Evolutionary conservation across 495 filamentous ascomycete species (phyloP), one percentile per base, ranked within the genome.

Genomic region (Platismatia glauca): DNA sequence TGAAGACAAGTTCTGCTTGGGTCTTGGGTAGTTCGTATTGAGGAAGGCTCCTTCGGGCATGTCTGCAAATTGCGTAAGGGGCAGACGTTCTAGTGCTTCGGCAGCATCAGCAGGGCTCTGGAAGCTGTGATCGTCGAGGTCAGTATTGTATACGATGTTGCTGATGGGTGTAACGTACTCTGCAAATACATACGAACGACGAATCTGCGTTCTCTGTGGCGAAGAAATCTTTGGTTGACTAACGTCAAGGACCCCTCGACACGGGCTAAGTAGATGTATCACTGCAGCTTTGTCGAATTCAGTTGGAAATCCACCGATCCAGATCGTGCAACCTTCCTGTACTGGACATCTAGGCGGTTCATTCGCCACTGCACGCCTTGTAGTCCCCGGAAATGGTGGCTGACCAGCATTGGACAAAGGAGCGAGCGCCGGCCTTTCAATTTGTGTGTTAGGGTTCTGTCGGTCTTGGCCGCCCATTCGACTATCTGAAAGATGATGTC

Each of bases 21-120:
- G 27, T 20, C 16, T 31, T 9, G 50, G 50, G 12, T 48, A 60
- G 20, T 38, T 60, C 20, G 58, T 52, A 18, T 0, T 20, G 50
- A 63, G 27, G 37, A 8, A 56, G 4, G 2, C n/a, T 5, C 34
- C 61, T 4, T 63, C 16, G 1, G 53, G 56, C n/a, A 44, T 44
- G 27, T 22, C 53, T 41, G 39, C 48, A 31, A 61, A 61, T 27
- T 13, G 60, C 39, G 50, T 41, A 24, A 56, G 46, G 29, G 48
- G 60, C 34, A 61, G 39, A 31, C 46, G 60, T 53, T 55, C 50
- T 18, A 59, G 22, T 6, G 62, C 62, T 52, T 64, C 48, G 13
- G 18, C 43, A 55, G 62, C 62, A 55, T 46, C 41, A 38, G 13
- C 35, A 27, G 43, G 24, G 7, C 37, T 34, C 22, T 35, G 24